These are phyloP conservation scores for Curvularia eragrostidis DNA, from an alignment of 2,329 filamentous ascomycete species.

Conservation along the genomic window DNA sequence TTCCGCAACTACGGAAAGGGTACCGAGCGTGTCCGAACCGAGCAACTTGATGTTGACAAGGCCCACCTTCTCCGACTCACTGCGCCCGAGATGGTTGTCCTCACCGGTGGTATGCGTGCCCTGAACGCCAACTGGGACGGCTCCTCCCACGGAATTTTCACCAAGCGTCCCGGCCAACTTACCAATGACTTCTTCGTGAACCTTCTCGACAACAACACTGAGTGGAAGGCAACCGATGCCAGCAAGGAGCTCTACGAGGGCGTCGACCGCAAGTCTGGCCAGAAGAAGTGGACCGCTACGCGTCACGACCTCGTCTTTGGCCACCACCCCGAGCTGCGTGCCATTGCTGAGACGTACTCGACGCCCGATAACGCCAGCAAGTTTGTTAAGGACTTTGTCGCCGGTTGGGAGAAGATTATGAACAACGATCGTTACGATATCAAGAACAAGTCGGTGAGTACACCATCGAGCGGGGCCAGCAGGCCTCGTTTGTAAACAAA, in stretches of 20 bases:
- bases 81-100: slow-evolving; percentile 72
- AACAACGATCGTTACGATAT: slow-evolving; percentile 73
- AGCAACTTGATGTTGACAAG: slow-evolving; percentile 74
- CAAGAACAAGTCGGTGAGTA: slow-evolving; percentile 43
- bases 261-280: slow-evolving; percentile 68
- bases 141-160: slow-evolving; percentile 71
- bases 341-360: slow-evolving; percentile 73
- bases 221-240: slow-evolving; percentile 65
- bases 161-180: slow-evolving; percentile 69
- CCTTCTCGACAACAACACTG: slow-evolving; percentile 70
- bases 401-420: slow-evolving; percentile 77
- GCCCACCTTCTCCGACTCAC: slow-evolving; percentile 74
- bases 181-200: slow-evolving; percentile 86
- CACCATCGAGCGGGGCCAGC: slow-evolving; percentile 33
- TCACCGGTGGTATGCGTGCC: slow-evolving; percentile 74
- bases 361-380: slow-evolving; percentile 65
- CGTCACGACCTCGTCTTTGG: slow-evolving; percentile 75
- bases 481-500: slow-evolving; percentile 33
- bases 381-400: slow-evolving; percentile 74
- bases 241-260: slow-evolving; percentile 67
- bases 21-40: slow-evolving; percentile 65
- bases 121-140: slow-evolving; percentile 75
- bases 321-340: slow-evolving; percentile 75
- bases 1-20: slow-evolving; percentile 81
- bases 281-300: slow-evolving; percentile 72